Evolutionary conservation across 1,284 basidiomycete species (phyloP), one percentile per base, ranked within the genome.

Genomic region (Heterobasidion irregulare): DNA sequence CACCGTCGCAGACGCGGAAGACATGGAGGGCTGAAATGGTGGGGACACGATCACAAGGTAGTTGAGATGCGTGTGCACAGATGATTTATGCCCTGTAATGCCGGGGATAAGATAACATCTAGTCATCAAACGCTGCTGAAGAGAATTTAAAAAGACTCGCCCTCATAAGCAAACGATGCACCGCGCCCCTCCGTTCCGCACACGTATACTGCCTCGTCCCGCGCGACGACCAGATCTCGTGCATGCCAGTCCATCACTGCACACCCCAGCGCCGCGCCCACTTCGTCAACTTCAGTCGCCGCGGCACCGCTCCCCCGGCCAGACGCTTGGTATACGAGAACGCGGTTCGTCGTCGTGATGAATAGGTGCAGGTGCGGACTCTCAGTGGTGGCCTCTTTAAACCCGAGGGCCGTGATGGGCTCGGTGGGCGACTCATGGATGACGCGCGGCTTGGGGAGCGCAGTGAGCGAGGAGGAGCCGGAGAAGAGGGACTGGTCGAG

Each of bases 31-130:
- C 15, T 83, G 72, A 65, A 90, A 85, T 0, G 92, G 91, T 0
- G 94, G 93, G 0, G 94, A 92, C 8, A 95, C 83, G 56, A 98
- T 91, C 59, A 96, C 82, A 49, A 96, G 77, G 66, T 95, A 95
- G 62, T 92, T 88, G 18, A 80, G 71, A 64, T 88, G 88, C 0
- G 83, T 80, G 57, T 89, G 77, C 19, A 95, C 73, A 38, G 80
- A 82, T 0, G 80, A 80, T 68, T 92, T 92, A 57, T 76, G 74
- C 2, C 87, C 86, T 87, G 59, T 33, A 26, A 26, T 26, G 26
- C 8, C 2, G n/a, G 5, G 9, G n/a, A 8, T 4, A 16, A 13
- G 7, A 13, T 8, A 13, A 18, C 53, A 26, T 26, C 26, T 26
- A 26, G 26, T 3, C 16, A 19, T 32, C 9, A 9, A 33, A 10